Base-by-base conservation (phyloP, 768 basidiomycete species). In the Tricholoma terreum region DNA sequence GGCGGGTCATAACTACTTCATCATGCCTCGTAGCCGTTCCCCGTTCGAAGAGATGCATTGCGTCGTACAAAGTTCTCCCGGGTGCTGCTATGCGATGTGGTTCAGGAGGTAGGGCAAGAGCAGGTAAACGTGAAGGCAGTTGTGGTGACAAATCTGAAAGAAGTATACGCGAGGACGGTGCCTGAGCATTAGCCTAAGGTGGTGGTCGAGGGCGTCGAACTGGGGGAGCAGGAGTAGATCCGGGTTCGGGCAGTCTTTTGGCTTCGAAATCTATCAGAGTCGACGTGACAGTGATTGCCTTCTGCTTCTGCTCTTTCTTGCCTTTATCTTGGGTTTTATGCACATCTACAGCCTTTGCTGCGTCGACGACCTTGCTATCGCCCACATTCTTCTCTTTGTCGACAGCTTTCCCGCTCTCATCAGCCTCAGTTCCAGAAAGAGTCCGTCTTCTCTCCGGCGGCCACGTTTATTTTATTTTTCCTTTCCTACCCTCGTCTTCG, bases 101-200 rank as follows among this genome's bases (percentile, higher is more conserved):
- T 15, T 27, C 22, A 46, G 17, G 19, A 22, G 19, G 24, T n/a
- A 11, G n/a, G n/a, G 3, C 40, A 17, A 8, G 14, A 30, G 21
- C n/a, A 42, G 21, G n/a, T n/a, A n/a, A n/a, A n/a, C n/a, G n/a
- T n/a, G n/a, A n/a, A n/a, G n/a, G 31, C n/a, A 24, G 17, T 9
- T 0, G 36, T 9, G 31, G 21, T 12, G 53, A 38, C 4, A 43
- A 22, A 12, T 33, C 36, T 7, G 50, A 52, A 21, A 40, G 50
- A 43, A 24, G 53, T n/a, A 17, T 45, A 19, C 53, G 53, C 14
- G 72, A 73, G 4, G 72, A 73, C 4, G 72, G 71, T 1, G 70
- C 69, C 34, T 69, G 55, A 21, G 69, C 66, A 46, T 72, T 70
- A 33, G 66, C 63, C 12, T 69, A 67, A 14, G 53, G 60, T 14